Evolutionary conservation across 2,329 filamentous ascomycete genomes (phyloP), one percentile per base, ranked within the genome.

Genomic region (Penicillium fuscoglaucum): DNA sequence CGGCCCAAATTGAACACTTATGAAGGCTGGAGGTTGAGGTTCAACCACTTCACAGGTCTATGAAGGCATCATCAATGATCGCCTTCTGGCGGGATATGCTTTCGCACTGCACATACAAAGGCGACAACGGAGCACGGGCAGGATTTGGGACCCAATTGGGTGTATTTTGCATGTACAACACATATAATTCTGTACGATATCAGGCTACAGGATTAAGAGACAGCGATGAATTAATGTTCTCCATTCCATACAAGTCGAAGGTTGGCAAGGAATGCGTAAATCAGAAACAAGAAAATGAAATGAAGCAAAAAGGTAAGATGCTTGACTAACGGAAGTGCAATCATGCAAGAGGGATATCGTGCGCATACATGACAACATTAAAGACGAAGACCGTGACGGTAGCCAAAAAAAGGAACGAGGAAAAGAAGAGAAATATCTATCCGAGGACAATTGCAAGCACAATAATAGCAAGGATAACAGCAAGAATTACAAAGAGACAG

Each of bases 401-500:
- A 49, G 49, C 49, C 31, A 51, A 29, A 56, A 57, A 45, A 54
- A 61, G 50, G 54, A 51, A 50, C 28, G 19, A 44, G 48, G 49
- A 31, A 41, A 54, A 52, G 28, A 48, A 70, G 46, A 17, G 17
- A 61, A 26, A 29, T 13, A 35, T 59, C 64, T 68, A 96, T 58
- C 90, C 89, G 68, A 96, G 73, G 52, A 92, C 87, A 52, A 93
- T 90, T 15, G 95, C 96, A 66, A 99, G 78, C 59, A 99, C 82
- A 45, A 99, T 88, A 66, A 99, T 91, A 4, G 91, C 89, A 69
- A 98, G 76, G 59, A 99, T 95, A 48, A 99, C 85, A 1, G 90
- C 88, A 70, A 99, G 75, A 60, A 99, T 93, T 51, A 99, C 77
- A 70, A 99, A 77, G 72, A 99, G 79, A 74, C 93, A 97, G 74